Percentiles rank a stretch among this genome's conserved stretches.
Evolutionary conservation across 2,329 filamentous ascomycete genomes (phyloP).

Genomic region (Fusarium verrucosum): DNA sequence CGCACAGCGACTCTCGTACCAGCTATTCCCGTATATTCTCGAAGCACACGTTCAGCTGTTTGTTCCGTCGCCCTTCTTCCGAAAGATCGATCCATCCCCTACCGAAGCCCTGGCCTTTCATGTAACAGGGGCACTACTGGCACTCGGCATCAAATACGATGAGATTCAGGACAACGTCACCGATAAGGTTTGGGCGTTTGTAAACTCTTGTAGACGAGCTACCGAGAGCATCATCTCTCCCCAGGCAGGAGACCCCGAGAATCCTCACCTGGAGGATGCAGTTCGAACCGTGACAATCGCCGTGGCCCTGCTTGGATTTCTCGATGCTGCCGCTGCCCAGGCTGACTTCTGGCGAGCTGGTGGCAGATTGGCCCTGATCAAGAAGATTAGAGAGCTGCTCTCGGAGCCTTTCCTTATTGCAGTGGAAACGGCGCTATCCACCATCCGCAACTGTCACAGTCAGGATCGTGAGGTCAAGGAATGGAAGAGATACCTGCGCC

Average conservation of each 20-base stretch:
- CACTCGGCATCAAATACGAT: slow-evolving; percentile 77
- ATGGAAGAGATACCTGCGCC: slow-evolving; percentile 86
- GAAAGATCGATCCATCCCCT: slow-evolving; percentile 84
- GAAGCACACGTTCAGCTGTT: slow-evolving; percentile 85
- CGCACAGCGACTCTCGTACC: slow-evolving; percentile 79
- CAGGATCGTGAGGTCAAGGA: slow-evolving; percentile 75
- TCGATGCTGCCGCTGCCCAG: slow-evolving; percentile 82
- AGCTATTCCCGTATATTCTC: slow-evolving; percentile 84
- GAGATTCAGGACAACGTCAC: slow-evolving; percentile 73
- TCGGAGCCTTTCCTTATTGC: slow-evolving; percentile 87
- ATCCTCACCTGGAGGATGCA: slow-evolving; percentile 71
- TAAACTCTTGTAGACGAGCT: slow-evolving; percentile 73
- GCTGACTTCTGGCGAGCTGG: slow-evolving; percentile 82
- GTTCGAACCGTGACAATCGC: slow-evolving; percentile 78
- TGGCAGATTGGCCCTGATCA: slow-evolving; percentile 77
- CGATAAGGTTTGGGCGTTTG: slow-evolving; percentile 74
- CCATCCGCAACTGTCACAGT: slow-evolving; percentile 80
- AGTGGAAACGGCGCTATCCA: slow-evolving; percentile 89
- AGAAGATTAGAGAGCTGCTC: slow-evolving; percentile 75
- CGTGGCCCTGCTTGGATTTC: slow-evolving; percentile 87
- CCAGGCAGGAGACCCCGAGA: slow-evolving; percentile 64
- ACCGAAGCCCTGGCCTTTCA: slow-evolving; percentile 85
- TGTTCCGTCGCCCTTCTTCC: slow-evolving; percentile 81
- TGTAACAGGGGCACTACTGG: slow-evolving; percentile 82
- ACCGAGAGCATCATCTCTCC: slow-evolving; percentile 65